Base-by-base conservation (phyloP, 2,329 filamentous ascomycete species). In the Parastagonospora nodorum region DNA sequence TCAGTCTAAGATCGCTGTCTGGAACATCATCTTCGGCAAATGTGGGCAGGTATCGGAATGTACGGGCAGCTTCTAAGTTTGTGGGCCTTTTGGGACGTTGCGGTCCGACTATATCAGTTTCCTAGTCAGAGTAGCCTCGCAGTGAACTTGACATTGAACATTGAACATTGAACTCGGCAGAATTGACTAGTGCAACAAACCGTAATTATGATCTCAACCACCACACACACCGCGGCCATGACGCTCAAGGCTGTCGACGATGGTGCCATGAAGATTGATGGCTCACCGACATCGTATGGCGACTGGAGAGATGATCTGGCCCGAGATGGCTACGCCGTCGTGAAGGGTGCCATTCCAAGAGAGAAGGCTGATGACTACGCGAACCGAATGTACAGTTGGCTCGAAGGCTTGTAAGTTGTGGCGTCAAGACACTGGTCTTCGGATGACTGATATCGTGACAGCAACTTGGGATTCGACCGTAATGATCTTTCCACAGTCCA, bases 281-380 rank as follows among this genome's bases (percentile, higher is more conserved):
- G 58, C n/a, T 54, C 55, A 29, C 61, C 69, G 16, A 15, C 50
- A 6, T 44, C 52, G 7, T 69, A 51, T 41, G 65, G 66, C 9
- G 69, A 74, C 58, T 76, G 71, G 68, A 55, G 67, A 24, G 68
- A 72, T 33, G 71, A 75, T 19, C 52, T 75, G 4, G 63, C 58
- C 4, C 61, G 70, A 11, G 68, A 81, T 47, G 78, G 78, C 3
- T 80, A 67, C 53, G 75, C 74, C 1, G 71, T 81, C n/a, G 65
- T 81, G 46, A 80, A 80, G 48, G 73, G 73, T 2, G 77, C 76
- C 1, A 73, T 81, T 37, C 75, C 77, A 0, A 60, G 54, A 2
- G 77, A 77, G 15, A 67, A 68, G 28, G 78, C 77, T 1, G 53
- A 68, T 8, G 53, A 60, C 8, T 77, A 77, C 55, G 67, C 65